Evolutionary conservation across 176 grass and related monocot species (phyloP), one percentile per base, ranked within the genome.

Genomic region (Aegilops longissima): DNA sequence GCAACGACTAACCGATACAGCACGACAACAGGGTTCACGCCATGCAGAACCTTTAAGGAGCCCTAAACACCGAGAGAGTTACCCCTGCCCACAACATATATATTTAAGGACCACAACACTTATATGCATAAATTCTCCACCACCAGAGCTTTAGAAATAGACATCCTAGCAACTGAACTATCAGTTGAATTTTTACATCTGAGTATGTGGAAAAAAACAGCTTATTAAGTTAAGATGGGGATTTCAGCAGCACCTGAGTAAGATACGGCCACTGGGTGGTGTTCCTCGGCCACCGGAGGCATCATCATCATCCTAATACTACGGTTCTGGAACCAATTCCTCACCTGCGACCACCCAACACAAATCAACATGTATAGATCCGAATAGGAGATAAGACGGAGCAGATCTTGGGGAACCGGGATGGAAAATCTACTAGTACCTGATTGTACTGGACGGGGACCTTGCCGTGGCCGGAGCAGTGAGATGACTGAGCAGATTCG

Each of bases 271-370:
- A 66, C 45, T 8, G 84, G 83, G 36, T 89, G 88, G 31, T 90
- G 90, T 52, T 88, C 89, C 18, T 93, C 88, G 5, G 83, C 79
- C 38, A 78, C 73, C 70, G 80, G 94, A 9, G 42, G 11, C 42
- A 45, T 45, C 11, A 45, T 45, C 42, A 45, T 45, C 42, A 11
- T 45, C 42, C 10, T 45, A 2, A 3, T 3, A 12, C 97, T 92
- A 83, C 90, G 86, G 87, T 99, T 99, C 76, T 99, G 97, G 76
- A 99, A 99, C 97, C 97, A 99, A 63, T 97, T 99, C 94, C 97
- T 94, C 8, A 99, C 97, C 97, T 99, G 82, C 36, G 87, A 45
- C 38, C 83, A 38, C 12, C 40, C 75, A 80, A 20, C 16, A 30
- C 75, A 20, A 51, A n/a, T 21, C 62, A 3, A 56, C 4, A 7